Conservation (phyloP, 441 rosid species). For the Gossypium schwendimanii region DNA sequence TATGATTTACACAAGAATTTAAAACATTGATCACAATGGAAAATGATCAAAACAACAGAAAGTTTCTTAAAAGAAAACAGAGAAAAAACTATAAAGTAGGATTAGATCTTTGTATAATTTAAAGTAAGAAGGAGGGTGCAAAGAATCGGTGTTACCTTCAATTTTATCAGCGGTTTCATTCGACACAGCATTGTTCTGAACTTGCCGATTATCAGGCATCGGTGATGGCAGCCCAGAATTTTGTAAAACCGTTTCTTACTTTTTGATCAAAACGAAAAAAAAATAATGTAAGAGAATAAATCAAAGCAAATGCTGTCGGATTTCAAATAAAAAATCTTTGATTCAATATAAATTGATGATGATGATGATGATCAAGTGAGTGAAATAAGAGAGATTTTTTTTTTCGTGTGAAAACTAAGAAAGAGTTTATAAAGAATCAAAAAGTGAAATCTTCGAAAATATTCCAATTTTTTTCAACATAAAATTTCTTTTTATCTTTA, state of each 20-base stretch:
- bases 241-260: neutral
- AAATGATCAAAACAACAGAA: neutral
- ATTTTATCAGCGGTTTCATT: conserved; percentile 50
- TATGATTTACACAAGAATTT: neutral
- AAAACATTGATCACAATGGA: neutral
- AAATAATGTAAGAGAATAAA: neutral
- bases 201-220: conserved; percentile 61
- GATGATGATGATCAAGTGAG: neutral
- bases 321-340: conserved; percentile 13
- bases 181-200: conserved; percentile 45
- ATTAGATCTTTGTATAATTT: conserved; percentile 3
- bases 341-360: conserved; percentile 7
- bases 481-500: too few species aligned
- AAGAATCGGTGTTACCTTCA: conserved; percentile 35
- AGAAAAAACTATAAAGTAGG: neutral
- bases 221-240: conserved; percentile 23
- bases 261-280: conserved; percentile 8
- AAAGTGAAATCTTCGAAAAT: conserved; percentile 26
- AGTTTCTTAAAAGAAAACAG: neutral
- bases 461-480: conserved; percentile 25
- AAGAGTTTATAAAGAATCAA: conserved; percentile 19
- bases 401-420: conserved; percentile 5
- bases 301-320: conserved; percentile 9
- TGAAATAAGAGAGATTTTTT: neutral
- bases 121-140: neutral